phyloP scores from a whole-genome alignment of 2,329 filamentous ascomycete species.

The Talaromyces verruculosus region DNA sequence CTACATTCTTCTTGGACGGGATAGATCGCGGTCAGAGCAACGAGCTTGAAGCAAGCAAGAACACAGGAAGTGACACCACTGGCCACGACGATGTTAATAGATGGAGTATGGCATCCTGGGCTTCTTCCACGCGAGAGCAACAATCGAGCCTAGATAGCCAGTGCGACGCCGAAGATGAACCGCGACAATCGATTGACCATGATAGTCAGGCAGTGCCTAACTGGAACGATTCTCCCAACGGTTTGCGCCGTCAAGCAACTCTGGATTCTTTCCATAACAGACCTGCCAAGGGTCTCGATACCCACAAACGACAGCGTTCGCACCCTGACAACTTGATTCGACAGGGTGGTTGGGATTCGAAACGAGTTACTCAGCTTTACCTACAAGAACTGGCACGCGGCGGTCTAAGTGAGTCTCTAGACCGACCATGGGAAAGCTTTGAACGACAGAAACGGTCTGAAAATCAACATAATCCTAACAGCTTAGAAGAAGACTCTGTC shows the following conservation, averaged over 20 bases:
- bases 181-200: conserved; percentile 27
- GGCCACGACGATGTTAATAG: conserved; percentile 32
- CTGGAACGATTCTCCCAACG: conserved; percentile 9
- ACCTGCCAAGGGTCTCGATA: conserved; percentile 44
- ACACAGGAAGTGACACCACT: conserved; percentile 24
- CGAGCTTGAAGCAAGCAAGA: conserved; percentile 28
- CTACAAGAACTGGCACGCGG: conserved; percentile 49
- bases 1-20: conserved; percentile 43
- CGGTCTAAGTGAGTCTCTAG: conserved; percentile 28
- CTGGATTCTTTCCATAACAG: conserved; percentile 26
- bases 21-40: conserved; percentile 34
- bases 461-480: conserved; percentile 28
- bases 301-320: conserved; percentile 38
- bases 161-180: conserved; percentile 40
- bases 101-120: conserved; percentile 50
- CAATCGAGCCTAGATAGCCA: conserved; percentile 34
- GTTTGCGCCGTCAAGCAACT: conserved; percentile 2
- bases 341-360: conserved; percentile 55
- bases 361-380: conserved; percentile 57
- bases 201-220: conserved; percentile 6
- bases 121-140: conserved; percentile 42
- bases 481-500: conserved; percentile 39
- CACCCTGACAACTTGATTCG: conserved; percentile 51
- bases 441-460: conserved; percentile 22
- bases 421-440: conserved; percentile 27